Evolutionary conservation across 106 monocot species (phyloP).

Genomic region (Gastrodia elata): DNA sequence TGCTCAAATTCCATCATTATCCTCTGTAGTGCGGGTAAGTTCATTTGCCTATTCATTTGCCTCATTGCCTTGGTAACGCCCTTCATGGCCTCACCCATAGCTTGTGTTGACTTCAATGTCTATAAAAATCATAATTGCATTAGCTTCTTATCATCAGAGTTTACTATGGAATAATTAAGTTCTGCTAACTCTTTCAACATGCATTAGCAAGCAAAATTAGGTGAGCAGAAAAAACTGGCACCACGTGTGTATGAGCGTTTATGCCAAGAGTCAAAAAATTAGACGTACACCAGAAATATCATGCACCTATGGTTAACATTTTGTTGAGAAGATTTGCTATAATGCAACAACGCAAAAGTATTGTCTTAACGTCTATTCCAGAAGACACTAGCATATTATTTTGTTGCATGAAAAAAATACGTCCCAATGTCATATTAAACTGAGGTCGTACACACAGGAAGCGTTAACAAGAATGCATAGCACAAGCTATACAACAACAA

Average conservation of each 20-base stretch:
- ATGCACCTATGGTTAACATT: not conserved
- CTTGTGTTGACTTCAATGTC: conserved; percentile 93
- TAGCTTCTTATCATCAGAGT: not conserved
- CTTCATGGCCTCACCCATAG: conserved; percentile 96
- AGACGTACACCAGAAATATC: not conserved
- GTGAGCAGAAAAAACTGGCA: not conserved
- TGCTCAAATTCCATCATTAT: conserved; percentile 93
- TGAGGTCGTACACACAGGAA: too few species aligned
- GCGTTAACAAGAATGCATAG: too few species aligned
- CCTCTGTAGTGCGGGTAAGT: conserved; percentile 84
- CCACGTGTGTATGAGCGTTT: not conserved
- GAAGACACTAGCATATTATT: not conserved
- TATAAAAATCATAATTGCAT: conserved; percentile 14
- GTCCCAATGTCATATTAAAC: too few species aligned
- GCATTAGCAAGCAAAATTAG: not conserved
- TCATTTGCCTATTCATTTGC: conserved; percentile 95
- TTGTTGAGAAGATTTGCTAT: not conserved
- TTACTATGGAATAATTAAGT: not conserved
- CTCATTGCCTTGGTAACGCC: conserved; percentile 98
- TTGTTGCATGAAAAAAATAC: too few species aligned
- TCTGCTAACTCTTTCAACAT: not conserved
- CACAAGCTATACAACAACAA: too few species aligned
- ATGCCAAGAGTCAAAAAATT: not conserved
- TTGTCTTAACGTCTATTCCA: not conserved
- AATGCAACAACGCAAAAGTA: not conserved